Percentiles rank a stretch among this genome's conserved stretches.
phyloP scores from a whole-genome alignment of 2,329 filamentous ascomycete species.

The Epicoccum sorghinum region DNA sequence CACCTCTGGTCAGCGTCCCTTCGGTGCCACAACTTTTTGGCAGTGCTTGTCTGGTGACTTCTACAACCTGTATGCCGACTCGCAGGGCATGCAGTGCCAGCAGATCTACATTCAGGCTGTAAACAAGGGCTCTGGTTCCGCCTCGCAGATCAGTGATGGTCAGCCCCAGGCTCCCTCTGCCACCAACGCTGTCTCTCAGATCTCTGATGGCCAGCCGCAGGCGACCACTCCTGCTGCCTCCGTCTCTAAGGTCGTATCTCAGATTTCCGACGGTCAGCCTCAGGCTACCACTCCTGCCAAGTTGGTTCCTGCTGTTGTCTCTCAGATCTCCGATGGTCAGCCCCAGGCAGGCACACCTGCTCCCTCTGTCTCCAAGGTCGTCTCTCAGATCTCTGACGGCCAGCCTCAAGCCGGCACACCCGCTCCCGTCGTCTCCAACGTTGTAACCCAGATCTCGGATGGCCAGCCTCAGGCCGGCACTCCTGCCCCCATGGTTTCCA shows the following conservation, averaged over 20 bases:
- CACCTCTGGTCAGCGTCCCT: conserved; percentile 46
- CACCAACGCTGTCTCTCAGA: conserved; percentile 15
- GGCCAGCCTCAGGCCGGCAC: conserved; percentile 32
- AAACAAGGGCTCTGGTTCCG: conserved; percentile 16
- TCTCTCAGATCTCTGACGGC: conserved; percentile 40
- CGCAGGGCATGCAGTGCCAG: conserved; percentile 72
- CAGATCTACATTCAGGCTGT: conserved; percentile 40
- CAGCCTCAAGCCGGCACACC: conserved; percentile 27
- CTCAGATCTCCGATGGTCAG: conserved; percentile 30
- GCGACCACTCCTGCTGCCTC: conserved; percentile 18
- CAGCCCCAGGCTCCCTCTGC: conserved; percentile 27
- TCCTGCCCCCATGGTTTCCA: conserved; percentile 9
- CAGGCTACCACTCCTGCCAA: conserved; percentile 21
- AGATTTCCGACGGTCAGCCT: conserved; percentile 36
- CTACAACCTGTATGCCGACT: conserved; percentile 80
- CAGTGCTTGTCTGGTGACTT: conserved; percentile 76
- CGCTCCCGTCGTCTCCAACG: conserved; percentile 7
- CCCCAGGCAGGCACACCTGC: conserved; percentile 25
- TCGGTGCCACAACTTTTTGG: conserved; percentile 69
- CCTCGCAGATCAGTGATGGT: conserved; percentile 32
- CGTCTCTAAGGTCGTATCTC: conserved; percentile 22
- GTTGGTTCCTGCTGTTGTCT: conserved; percentile 14
- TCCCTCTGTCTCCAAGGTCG: conserved; percentile 5
- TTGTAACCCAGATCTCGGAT: conserved; percentile 31
- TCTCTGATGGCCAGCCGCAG: conserved; percentile 31